A percentile compares a stretch with the other conserved stretches of the same genome.
phyloP scores from a whole-genome alignment of 495 filamentous ascomycete genomes.

The Hypoxylon rickii region DNA sequence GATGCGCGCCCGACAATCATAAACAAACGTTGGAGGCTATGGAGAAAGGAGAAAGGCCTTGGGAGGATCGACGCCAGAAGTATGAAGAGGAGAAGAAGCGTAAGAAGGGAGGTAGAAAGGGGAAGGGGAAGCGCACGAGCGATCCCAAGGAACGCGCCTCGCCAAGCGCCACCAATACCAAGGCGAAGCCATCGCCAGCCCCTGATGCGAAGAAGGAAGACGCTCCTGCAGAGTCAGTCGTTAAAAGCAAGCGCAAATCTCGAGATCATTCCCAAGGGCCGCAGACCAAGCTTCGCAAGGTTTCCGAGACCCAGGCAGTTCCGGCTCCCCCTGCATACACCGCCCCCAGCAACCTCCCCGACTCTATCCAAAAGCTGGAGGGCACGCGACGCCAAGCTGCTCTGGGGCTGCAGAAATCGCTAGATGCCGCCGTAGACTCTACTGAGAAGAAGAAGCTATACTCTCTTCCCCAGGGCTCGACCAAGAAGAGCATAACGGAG shows the following conservation, averaged over 20 bases:
- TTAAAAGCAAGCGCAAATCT: slow-evolving; percentile 45
- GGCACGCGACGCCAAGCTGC: slow-evolving; percentile 48
- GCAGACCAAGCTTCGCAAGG: slow-evolving; percentile 57
- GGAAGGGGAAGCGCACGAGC: slow-evolving; percentile 53
- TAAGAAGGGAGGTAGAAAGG: slow-evolving; percentile 53
- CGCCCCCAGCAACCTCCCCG: slow-evolving; percentile 44
- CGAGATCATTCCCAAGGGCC: slow-evolving; percentile 42
- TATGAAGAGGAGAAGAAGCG: slow-evolving; percentile 59
- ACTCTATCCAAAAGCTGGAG: slow-evolving; percentile 48
- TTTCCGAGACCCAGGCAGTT: slow-evolving; percentile 48
- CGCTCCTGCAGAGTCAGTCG: slow-evolving; percentile 34
- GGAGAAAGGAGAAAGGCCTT: slow-evolving; percentile 77
- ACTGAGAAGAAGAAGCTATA: slow-evolving; percentile 51
- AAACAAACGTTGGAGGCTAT: slow-evolving; percentile 73
- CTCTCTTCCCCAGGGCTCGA: slow-evolving; percentile 40
- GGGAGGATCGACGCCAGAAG: slow-evolving; percentile 69
- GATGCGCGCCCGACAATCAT: slow-evolving; percentile 84
- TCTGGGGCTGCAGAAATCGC: slow-evolving; percentile 48
- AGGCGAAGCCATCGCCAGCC: slow-evolving; percentile 47
- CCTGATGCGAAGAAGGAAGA: slow-evolving; percentile 47
- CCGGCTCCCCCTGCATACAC: slow-evolving; percentile 41
- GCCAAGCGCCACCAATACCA: slow-evolving; percentile 34
- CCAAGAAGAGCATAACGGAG: slow-evolving; percentile 46
- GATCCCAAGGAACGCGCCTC: slow-evolving; percentile 54
- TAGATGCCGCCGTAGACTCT: slow-evolving; percentile 43